A percentile compares a stretch with the other conserved stretches of the same genome.
These are phyloP conservation scores for Annulohypoxylon moriforme DNA, from an alignment of 495 filamentous ascomycete species.

Conservation along the genomic window DNA sequence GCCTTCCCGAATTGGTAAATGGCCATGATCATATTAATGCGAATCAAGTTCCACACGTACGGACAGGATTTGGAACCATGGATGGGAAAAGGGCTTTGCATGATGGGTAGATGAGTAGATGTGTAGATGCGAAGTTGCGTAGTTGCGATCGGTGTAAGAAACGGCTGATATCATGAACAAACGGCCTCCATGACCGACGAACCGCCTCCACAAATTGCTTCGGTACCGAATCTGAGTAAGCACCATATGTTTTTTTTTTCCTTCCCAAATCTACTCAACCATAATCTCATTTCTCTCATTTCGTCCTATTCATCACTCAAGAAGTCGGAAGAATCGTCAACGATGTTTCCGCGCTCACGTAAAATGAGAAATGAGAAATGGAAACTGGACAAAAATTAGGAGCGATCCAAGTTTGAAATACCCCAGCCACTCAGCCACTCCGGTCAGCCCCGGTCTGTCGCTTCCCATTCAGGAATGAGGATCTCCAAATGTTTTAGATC, in stretches of 20 bases:
- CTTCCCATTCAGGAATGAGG: conserved; percentile 9
- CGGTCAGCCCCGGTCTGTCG: neutral
- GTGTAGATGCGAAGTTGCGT: no score
- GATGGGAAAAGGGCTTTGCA: conserved; percentile 4
- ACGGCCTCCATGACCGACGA: no score
- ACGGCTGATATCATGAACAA: neutral
- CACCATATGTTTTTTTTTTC: neutral
- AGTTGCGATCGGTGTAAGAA: neutral
- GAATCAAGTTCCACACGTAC: neutral
- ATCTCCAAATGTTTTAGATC: conserved; percentile 23
- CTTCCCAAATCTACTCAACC: neutral
- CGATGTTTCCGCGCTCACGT: neutral
- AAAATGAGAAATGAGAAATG: neutral
- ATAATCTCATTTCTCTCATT: neutral
- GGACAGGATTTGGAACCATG: neutral
- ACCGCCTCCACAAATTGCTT: neutral
- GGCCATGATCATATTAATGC: neutral
- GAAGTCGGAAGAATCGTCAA: neutral
- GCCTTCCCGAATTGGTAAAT: neutral
- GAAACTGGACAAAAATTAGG: neutral
- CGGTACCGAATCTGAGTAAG: conserved; percentile 15
- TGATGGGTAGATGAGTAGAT: neutral
- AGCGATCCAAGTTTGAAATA: neutral
- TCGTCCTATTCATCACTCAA: neutral
- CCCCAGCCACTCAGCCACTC: neutral